Conservation (phyloP, 805 yeast genomes). For the Pichia heedii region DNA sequence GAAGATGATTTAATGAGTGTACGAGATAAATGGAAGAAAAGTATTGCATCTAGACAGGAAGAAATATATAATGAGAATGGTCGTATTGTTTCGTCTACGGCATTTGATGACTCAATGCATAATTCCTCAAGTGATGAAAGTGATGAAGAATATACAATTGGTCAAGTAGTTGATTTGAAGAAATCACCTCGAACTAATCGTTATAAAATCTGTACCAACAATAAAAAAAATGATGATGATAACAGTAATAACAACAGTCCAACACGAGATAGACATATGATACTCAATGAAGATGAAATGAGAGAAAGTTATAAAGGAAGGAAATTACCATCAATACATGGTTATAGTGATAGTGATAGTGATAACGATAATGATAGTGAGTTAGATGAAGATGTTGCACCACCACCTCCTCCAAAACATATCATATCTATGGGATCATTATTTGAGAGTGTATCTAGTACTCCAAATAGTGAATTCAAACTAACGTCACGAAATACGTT, state of each 20-base stretch:
- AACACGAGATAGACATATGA: not conserved
- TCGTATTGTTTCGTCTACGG: not conserved
- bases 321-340: conserved; percentile 6
- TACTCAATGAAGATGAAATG: conserved; percentile 5
- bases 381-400: conserved; percentile 6
- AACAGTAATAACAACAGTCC: not conserved
- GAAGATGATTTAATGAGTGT: not conserved
- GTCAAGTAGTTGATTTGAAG: conserved; percentile 20
- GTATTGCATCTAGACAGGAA: conserved; percentile 11
- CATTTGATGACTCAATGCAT: not conserved
- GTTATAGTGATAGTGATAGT: not conserved
- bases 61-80: conserved; percentile 1
- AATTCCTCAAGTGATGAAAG: conserved; percentile 1
- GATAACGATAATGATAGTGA: not conserved
- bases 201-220: no score
- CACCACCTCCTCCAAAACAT: conserved; percentile 25
- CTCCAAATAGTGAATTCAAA: not conserved
- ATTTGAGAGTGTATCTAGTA: conserved; percentile 3
- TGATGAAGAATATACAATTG: conserved; percentile 16
- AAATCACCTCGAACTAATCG: conserved; percentile 10
- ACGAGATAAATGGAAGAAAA: conserved; percentile 2
- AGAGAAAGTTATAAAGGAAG: conserved; percentile 8
- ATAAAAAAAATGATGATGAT: no score
- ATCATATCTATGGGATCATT: conserved; percentile 16
- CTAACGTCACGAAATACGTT: not conserved